Base-by-base conservation (phyloP, 768 basidiomycete genomes). In the Termitomyces eurrhizus region DNA sequence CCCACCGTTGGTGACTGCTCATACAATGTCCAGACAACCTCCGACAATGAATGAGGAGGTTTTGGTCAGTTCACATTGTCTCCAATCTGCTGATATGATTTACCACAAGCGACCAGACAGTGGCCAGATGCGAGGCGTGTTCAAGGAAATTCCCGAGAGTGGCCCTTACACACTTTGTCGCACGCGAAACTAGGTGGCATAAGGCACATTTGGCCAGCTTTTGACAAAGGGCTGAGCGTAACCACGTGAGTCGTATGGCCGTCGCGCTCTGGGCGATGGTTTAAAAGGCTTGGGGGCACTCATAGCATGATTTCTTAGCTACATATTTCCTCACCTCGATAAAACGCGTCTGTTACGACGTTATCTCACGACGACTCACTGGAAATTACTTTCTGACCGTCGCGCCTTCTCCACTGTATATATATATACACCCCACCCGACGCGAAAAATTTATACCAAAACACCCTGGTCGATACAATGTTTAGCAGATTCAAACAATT, bases 141-240 rank as follows among this genome's bases (percentile, higher is more conserved):
- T 59, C 52, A 52, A 56, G 62, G 58, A 24, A 62, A 4, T 18
- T 62, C 21, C 62, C 62, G 62, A 46, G 32, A 33, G 54, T n/a
- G 57, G 24, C 53, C 49, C 53, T 32, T 35, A 24, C 41, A 33
- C 9, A 16, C 41, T 56, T 56, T 62, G 62, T 56, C 32, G 14
- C 18, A 11, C 7, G 21, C 21, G n/a, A 44, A 52, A 18, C 51
- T 21, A n/a, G 26, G 37, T 37, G 53, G 33, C 29, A 14, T 21
- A 2, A 29, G 52, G 9, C 21, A 44, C 35, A 18, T 4, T 9
- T 37, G 57, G 53, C 53, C 39, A 29, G 57, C 33, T 39, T 51
- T 52, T 44, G 62, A 62, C 62, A 62, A 62, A 52, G 62, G 57
- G 26, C 50, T 9, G 42, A 52, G 32, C 36, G 29, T 54, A 44